Base-by-base conservation (phyloP, 164 flowering plant genomes). In the Sextonia rubra region DNA sequence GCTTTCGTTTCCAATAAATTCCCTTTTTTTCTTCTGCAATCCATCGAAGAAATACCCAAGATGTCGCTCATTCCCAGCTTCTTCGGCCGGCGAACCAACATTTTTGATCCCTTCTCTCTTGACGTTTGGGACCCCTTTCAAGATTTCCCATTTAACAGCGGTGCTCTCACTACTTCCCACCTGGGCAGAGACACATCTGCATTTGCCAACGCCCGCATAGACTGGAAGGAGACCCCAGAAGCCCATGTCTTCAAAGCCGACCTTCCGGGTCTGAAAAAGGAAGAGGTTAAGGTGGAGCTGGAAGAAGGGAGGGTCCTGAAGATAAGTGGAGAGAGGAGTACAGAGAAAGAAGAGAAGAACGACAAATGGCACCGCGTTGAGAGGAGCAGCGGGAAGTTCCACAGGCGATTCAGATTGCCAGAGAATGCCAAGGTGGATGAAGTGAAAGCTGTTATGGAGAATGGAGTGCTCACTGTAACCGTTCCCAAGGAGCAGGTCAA, bases 201-300 rank as follows among this genome's bases (percentile, higher is more conserved):
- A 4, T 62, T 81, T 3, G 80, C 73, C 2, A 71, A 68, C 66
- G 55, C 80, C 2, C 65, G 67, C 4, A 68, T 83, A 12, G 86
- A 83, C 17, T 83, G 86, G 86, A 81, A 77, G 73, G 84, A 83
- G 61, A 83, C 83, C 25, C 78, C 80, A 3, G 79, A 80, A 60
- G 83, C 80, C 0, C 86, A 84, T 32, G 65, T 84, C 25, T 82
- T 82, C 82, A 83, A 75, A 44, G 84, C 80, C 3, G 83, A 83
- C 23, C 66, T 83, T 0, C 86, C 86, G 4, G 86, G 85, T 23
- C 32, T 83, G 7, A 83, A 73, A 60, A 83, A 80, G 72, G 85
- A 81, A 22, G 82, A 81, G 64, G 81, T 81, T 67, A 79, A 79
- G 73, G 86, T 83, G 60, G 80, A 83, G 56, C 76, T 83, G 2